These are phyloP conservation scores for Desmodesmus armatus DNA, from an alignment of 139 green algal genomes.

Conservation along the genomic window DNA sequence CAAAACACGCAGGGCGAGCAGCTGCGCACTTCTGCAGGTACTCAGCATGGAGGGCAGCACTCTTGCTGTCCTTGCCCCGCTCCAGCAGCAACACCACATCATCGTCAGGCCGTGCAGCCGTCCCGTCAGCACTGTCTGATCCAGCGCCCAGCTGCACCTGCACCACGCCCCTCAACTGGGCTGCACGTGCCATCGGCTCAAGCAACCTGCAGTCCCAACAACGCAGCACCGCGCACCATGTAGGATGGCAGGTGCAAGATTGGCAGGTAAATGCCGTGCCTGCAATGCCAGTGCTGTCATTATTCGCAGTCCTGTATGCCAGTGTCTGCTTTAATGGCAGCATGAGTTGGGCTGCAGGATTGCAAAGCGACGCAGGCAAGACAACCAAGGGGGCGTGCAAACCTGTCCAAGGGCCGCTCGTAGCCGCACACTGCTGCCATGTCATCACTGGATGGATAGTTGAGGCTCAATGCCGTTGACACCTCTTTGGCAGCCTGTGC, in stretches of 20 bases:
- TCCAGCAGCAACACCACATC: slow-evolving; percentile 68
- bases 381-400: slow-evolving; percentile 15
- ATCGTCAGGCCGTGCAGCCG: slow-evolving; percentile 50
- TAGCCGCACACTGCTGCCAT: slow-evolving; percentile 51
- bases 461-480: slow-evolving; percentile 58
- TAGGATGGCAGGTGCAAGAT: too few relatives aligned
- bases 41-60: slow-evolving; percentile 58
- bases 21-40: slow-evolving; percentile 57
- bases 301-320: slow-evolving; percentile 11
- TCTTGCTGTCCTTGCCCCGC: slow-evolving; percentile 65
- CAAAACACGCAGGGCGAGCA: background rate
- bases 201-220: too few relatives aligned
- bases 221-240: too few relatives aligned
- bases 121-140: background rate
- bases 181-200: slow-evolving; percentile 47
- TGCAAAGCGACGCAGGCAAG: background rate
- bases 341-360: background rate
- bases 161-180: slow-evolving; percentile 42
- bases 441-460: slow-evolving; percentile 62
- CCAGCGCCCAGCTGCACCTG: slow-evolving; percentile 3
- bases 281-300: background rate
- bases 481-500: slow-evolving; percentile 66
- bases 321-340: too few relatives aligned
- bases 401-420: slow-evolving; percentile 67
- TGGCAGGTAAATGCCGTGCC: too few relatives aligned